Percentiles rank a stretch among this genome's conserved stretches.
Evolutionary conservation across 257 asterid genomes (phyloP).

Genomic region (Fraxinus pennsylvanica): DNA sequence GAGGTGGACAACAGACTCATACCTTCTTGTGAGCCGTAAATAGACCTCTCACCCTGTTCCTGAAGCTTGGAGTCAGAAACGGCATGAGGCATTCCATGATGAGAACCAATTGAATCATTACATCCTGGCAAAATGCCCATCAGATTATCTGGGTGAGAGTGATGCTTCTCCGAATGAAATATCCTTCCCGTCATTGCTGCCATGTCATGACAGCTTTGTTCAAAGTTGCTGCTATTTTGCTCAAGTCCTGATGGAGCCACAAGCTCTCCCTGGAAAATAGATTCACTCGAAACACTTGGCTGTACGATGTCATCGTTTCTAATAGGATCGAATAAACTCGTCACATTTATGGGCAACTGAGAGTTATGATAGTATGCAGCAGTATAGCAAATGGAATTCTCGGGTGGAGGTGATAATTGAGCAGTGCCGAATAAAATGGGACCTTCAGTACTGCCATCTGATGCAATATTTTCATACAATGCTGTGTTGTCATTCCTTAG

Average conservation of each 20-base stretch:
- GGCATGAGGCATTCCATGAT: conserved; percentile 60
- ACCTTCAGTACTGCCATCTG: conserved; percentile 40
- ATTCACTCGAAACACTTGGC: conserved; percentile 36
- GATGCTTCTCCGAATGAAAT: conserved; percentile 34
- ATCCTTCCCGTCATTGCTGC: conserved; percentile 30
- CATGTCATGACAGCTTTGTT: conserved; percentile 34
- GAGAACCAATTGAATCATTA: conserved; percentile 32
- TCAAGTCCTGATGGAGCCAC: conserved; percentile 34
- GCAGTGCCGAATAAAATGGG: conserved; percentile 29
- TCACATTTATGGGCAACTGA: conserved; percentile 32
- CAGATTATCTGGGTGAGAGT: conserved; percentile 30
- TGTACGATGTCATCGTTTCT: conserved; percentile 28
- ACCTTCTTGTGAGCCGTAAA: conserved; percentile 52
- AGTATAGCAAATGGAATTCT: conserved; percentile 32
- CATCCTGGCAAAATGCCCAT: conserved; percentile 37
- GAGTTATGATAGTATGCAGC: conserved; percentile 30
- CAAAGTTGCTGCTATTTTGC: conserved; percentile 30
- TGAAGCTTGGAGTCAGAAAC: conserved; percentile 73
- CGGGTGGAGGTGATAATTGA: conserved; percentile 33
- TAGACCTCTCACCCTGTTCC: conserved; percentile 53
- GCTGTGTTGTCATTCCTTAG: conserved; percentile 26
- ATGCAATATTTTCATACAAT: conserved; percentile 24
- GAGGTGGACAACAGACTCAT: conserved; percentile 46
- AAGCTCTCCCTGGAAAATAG: conserved; percentile 34
- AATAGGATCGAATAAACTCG: conserved; percentile 27